Percentiles rank a stretch among this genome's conserved stretches.
phyloP scores from a whole-genome alignment of 2,329 filamentous ascomycete genomes.

The Rosellinia necatrix region DNA sequence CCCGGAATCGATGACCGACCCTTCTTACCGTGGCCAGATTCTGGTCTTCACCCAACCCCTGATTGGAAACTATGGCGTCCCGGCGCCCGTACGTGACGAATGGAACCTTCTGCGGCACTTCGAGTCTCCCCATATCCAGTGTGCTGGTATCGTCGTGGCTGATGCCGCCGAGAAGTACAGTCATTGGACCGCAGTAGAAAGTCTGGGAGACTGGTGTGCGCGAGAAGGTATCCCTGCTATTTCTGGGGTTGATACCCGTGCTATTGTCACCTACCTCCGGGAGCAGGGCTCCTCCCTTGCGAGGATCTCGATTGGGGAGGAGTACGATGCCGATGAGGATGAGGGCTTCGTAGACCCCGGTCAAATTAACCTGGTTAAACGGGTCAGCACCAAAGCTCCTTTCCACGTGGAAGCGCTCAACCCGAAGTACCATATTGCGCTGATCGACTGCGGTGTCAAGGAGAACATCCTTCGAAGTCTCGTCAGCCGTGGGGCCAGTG shows the following conservation, averaged over 20 bases:
- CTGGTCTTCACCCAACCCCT: slow-evolving; percentile 97
- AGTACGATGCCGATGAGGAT: slow-evolving; percentile 98
- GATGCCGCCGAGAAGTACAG: slow-evolving; percentile 94
- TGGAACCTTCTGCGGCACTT: slow-evolving; percentile 96
- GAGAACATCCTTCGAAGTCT: slow-evolving; percentile 98
- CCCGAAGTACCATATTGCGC: slow-evolving; percentile 85
- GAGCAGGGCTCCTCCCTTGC: slow-evolving; percentile 97
- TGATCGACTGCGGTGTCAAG: slow-evolving; percentile 98
- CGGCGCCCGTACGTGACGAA: slow-evolving; percentile 81
- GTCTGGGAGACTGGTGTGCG: slow-evolving; percentile 90
- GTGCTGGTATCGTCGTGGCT: slow-evolving; percentile 91
- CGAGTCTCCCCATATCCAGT: slow-evolving; percentile 97
- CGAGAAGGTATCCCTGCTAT: slow-evolving; percentile 95
- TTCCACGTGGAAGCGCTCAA: slow-evolving; percentile 89
- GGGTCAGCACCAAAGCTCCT: slow-evolving; percentile 96
- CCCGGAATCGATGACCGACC: slow-evolving; percentile 90
- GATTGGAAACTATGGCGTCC: slow-evolving; percentile 98
- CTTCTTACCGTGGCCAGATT: slow-evolving; percentile 91
- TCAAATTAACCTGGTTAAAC: slow-evolving; percentile 94
- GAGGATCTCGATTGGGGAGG: slow-evolving; percentile 91
- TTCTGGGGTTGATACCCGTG: slow-evolving; percentile 94
- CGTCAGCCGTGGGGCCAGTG: slow-evolving; percentile 86
- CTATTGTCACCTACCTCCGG: slow-evolving; percentile 92
- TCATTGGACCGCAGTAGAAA: slow-evolving; percentile 98
- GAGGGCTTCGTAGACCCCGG: slow-evolving; percentile 94